phyloP scores from a whole-genome alignment of 208 protist genomes.

The Spironucleus salmonicida region DNA sequence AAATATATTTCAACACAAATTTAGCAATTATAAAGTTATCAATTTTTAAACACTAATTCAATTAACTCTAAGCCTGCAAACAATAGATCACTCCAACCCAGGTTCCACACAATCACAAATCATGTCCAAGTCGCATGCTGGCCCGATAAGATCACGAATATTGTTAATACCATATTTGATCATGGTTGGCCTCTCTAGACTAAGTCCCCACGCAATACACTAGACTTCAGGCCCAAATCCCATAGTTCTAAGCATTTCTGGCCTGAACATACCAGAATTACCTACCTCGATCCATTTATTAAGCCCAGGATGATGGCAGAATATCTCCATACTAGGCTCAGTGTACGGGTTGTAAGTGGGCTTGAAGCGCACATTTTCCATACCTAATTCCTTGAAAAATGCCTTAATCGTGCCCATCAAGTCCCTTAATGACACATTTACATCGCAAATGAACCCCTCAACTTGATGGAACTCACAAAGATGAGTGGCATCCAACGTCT shows the following conservation, averaged over 20 bases:
- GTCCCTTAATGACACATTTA: slow-evolving; percentile 80
- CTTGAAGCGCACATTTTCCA: slow-evolving; percentile 92
- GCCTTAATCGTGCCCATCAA: slow-evolving; percentile 88
- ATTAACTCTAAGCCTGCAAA: no score
- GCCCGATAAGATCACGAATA: slow-evolving; percentile 95
- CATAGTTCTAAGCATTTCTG: slow-evolving; percentile 94
- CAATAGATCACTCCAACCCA: no score
- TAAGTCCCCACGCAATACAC: slow-evolving; percentile 98
- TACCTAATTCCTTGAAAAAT: slow-evolving; percentile 87
- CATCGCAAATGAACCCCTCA: slow-evolving; percentile 91
- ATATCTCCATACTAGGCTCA: slow-evolving; percentile 99
- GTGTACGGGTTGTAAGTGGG: slow-evolving; percentile 99
- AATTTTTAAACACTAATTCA: no score
- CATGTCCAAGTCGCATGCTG: no score
- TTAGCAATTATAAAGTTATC: no score
- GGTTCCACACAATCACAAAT: no score
- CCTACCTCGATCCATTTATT: slow-evolving; percentile 67
- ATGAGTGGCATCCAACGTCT: slow-evolving; percentile 97
- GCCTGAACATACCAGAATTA: slow-evolving; percentile 59
- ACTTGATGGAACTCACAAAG: slow-evolving; percentile 99
- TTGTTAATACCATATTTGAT: slow-evolving; percentile 92
- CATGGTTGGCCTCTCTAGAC: slow-evolving; percentile 95
- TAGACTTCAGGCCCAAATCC: slow-evolving; percentile 80
- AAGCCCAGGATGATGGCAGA: slow-evolving; percentile 77
- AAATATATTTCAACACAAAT: no score